Conservation (phyloP, 257 asterid genomes). For the Ophiorrhiza pumila region DNA sequence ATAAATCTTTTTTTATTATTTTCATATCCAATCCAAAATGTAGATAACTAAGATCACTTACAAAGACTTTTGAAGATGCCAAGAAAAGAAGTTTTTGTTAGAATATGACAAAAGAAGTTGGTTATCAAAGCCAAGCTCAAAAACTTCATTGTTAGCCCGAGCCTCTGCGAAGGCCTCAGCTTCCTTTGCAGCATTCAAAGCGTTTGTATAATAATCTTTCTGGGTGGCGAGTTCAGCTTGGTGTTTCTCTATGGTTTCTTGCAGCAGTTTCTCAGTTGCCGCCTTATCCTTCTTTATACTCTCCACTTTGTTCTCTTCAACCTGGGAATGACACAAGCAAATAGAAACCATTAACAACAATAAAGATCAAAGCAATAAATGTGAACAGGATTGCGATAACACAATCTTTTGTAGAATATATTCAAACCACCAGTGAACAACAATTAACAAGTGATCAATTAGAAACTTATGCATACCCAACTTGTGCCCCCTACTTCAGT, state of each 20-base stretch:
- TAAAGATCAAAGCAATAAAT: conserved; percentile 1
- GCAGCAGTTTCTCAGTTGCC: conserved; percentile 84
- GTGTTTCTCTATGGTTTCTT: conserved; percentile 92
- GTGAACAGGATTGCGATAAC: conserved; percentile 15
- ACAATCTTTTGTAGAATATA: not conserved
- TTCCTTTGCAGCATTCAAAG: conserved; percentile 85
- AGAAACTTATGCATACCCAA: not conserved
- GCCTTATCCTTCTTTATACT: conserved; percentile 88
- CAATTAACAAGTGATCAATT: not conserved
- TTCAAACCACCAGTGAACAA: not conserved
- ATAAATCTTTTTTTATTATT: too few species aligned
- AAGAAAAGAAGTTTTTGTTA: not conserved
- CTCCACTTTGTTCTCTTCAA: conserved; percentile 94
- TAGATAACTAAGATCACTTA: not conserved
- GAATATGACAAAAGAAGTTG: not conserved
- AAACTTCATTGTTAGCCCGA: conserved; percentile 75
- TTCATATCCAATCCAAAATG: too few species aligned
- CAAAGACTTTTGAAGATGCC: not conserved
- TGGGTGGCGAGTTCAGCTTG: conserved; percentile 82
- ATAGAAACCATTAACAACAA: not conserved
- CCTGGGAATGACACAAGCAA: conserved; percentile 40
- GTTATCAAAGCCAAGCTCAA: conserved; percentile 3
- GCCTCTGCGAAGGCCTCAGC: conserved; percentile 97
- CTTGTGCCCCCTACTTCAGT: not conserved
- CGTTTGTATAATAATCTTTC: conserved; percentile 84